phyloP scores from a whole-genome alignment of 257 asterid genomes.

The Solanum medicagineum region DNA sequence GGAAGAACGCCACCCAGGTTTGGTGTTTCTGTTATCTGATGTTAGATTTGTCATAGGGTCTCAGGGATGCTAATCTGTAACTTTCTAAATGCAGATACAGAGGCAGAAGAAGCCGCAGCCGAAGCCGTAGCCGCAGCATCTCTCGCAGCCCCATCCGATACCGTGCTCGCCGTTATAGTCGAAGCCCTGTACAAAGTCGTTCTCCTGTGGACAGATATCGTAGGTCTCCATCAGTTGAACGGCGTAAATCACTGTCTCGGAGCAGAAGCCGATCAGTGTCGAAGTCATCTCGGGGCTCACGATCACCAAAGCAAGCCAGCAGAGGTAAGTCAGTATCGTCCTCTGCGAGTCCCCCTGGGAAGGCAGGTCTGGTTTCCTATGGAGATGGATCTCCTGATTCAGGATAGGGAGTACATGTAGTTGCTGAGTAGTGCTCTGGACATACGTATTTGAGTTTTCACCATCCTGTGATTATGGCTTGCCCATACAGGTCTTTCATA shows the following conservation, averaged over 20 bases:
- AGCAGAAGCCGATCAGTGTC: slow-evolving; percentile 63
- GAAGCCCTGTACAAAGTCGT: slow-evolving; percentile 51
- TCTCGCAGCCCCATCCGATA: slow-evolving; percentile 83
- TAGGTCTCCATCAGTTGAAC: slow-evolving; percentile 37
- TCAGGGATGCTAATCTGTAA: background rate
- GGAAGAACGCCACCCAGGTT: slow-evolving; percentile 96
- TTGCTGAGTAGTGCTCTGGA: background rate
- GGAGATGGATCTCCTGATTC: slow-evolving; percentile 85
- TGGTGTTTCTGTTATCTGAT: background rate
- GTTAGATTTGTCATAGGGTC: no score
- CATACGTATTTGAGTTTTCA: background rate
- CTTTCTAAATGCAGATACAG: slow-evolving; percentile 47
- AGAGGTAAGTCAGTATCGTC: slow-evolving; percentile 46
- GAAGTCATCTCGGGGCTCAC: slow-evolving; percentile 31
- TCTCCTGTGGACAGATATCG: slow-evolving; percentile 54
- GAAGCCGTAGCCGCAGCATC: slow-evolving; percentile 56
- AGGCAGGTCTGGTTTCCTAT: slow-evolving; percentile 66
- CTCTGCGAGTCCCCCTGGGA: slow-evolving; percentile 52
- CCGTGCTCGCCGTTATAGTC: slow-evolving; percentile 69
- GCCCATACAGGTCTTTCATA: background rate
- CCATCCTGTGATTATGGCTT: background rate
- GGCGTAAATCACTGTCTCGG: slow-evolving; percentile 40
- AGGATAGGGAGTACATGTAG: background rate
- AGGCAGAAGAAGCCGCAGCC: slow-evolving; percentile 69
- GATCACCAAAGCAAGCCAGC: slow-evolving; percentile 34